Conservation (phyloP, 2,329 filamentous ascomycete species). For the Onygena corvina region DNA sequence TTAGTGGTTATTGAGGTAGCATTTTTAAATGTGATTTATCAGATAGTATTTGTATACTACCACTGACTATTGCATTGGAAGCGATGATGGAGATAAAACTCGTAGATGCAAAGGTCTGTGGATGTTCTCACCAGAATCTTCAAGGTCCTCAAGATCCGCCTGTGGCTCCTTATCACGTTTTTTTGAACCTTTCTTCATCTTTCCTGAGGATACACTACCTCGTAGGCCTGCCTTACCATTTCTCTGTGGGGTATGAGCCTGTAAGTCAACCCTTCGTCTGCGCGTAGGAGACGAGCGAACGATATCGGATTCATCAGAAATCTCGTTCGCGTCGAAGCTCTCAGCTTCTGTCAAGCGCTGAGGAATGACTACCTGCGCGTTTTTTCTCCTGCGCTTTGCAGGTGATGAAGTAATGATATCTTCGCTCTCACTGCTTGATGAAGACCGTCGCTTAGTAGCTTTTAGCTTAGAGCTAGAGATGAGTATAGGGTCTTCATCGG, state of each 20-base stretch:
- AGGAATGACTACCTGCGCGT: not conserved
- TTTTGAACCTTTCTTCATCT: constrained; percentile 8
- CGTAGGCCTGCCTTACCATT: not conserved
- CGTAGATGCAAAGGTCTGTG: not conserved
- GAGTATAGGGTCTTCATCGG: not conserved
- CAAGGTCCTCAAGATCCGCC: constrained; percentile 35
- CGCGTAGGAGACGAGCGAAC: constrained; percentile 22
- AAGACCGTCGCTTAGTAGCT: not conserved
- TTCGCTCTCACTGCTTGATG: constrained; percentile 7
- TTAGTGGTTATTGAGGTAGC: too few species aligned
- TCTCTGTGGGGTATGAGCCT: constrained; percentile 8
- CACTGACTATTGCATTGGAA: too few species aligned
- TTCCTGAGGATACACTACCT: not conserved
- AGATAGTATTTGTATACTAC: too few species aligned
- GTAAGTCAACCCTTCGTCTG: constrained; percentile 16
- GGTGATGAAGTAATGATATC: constrained; percentile 13
- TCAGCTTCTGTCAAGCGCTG: not conserved
- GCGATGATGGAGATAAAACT: too few species aligned
- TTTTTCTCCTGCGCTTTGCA: constrained; percentile 11
- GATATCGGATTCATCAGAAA: constrained; percentile 21
- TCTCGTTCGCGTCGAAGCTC: constrained; percentile 22
- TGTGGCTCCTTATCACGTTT: constrained; percentile 32
- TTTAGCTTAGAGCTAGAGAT: not conserved
- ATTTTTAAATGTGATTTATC: too few species aligned
- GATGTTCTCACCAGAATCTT: constrained; percentile 30